Percentiles rank a stretch among this genome's conserved stretches.
These are phyloP conservation scores for Ophiocordyceps camponoti-floridani DNA, from an alignment of 2,329 filamentous ascomycete species.

Conservation along the genomic window DNA sequence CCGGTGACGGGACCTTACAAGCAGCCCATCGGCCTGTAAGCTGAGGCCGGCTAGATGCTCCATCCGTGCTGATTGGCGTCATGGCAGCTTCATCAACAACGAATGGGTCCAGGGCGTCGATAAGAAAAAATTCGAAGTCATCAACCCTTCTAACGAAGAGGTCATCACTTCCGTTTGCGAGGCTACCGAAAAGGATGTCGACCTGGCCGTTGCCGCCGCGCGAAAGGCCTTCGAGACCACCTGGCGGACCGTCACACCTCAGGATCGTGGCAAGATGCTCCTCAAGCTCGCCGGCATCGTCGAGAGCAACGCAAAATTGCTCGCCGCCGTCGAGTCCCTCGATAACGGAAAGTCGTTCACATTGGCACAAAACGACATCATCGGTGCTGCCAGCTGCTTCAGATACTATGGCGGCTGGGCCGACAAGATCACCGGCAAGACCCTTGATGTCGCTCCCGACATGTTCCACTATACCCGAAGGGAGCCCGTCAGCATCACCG, in stretches of 20 bases:
- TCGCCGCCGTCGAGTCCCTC: slow-evolving; percentile 70
- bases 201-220: slow-evolving; percentile 66
- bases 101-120: slow-evolving; percentile 67
- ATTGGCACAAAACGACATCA: slow-evolving; percentile 61
- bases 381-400: slow-evolving; percentile 47
- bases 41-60: neutral
- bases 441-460: slow-evolving; percentile 58
- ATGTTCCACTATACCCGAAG: slow-evolving; percentile 68
- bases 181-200: slow-evolving; percentile 73
- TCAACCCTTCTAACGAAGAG: slow-evolving; percentile 76
- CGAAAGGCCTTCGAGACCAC: slow-evolving; percentile 66
- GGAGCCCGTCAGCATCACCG: slow-evolving; percentile 37
- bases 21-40: slow-evolving; percentile 45
- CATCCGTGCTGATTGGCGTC: neutral
- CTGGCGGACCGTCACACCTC: slow-evolving; percentile 52
- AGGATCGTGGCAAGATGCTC: slow-evolving; percentile 51
- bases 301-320: slow-evolving; percentile 58
- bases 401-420: slow-evolving; percentile 69
- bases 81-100: slow-evolving; percentile 70
- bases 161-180: slow-evolving; percentile 70
- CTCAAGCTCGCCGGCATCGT: slow-evolving; percentile 63
- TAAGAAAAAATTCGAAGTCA: slow-evolving; percentile 80
- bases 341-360: slow-evolving; percentile 74
- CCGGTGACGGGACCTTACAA: slow-evolving; percentile 41
- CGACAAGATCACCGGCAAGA: slow-evolving; percentile 82